These are phyloP conservation scores for Sideroxylon spinosum DNA, from an alignment of 179 eudicot genomes.

Conservation along the genomic window DNA sequence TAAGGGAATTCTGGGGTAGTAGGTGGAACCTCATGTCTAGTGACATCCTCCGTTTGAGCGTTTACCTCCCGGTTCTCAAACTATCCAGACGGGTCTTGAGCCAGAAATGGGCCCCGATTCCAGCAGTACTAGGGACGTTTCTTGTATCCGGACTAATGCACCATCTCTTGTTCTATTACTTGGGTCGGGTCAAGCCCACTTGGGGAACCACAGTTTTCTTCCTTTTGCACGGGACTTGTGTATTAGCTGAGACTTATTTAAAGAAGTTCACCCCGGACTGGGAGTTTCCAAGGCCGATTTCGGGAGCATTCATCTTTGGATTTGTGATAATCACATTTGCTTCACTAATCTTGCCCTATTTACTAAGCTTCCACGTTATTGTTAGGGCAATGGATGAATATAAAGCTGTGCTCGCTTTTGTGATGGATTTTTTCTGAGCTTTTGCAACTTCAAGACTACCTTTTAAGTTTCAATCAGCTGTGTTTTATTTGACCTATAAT, in stretches of 20 bases:
- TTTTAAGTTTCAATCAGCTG: no score
- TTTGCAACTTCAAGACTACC: neutral
- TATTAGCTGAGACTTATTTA: conserved; percentile 41
- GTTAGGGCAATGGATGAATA: conserved; percentile 15
- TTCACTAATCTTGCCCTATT: conserved; percentile 50
- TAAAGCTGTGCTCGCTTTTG: conserved; percentile 13
- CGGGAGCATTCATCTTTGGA: conserved; percentile 29
- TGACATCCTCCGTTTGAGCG: conserved; percentile 36
- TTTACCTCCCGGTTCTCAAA: conserved; percentile 31
- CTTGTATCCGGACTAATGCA: conserved; percentile 51
- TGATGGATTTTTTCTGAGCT: conserved; percentile 1
- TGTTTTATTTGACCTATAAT: no score
- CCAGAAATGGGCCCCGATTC: conserved; percentile 25
- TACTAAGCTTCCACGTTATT: conserved; percentile 25
- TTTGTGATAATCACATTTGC: conserved; percentile 35
- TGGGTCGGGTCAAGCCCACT: conserved; percentile 27
- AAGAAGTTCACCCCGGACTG: no score
- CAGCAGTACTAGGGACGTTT: conserved; percentile 36
- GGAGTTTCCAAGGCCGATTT: conserved; percentile 32
- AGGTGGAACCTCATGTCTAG: conserved; percentile 70
- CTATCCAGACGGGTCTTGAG: conserved; percentile 4
- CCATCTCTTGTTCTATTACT: conserved; percentile 46
- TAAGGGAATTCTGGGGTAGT: conserved; percentile 70
- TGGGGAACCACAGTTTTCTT: conserved; percentile 41
- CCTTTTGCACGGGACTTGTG: conserved; percentile 42